These are phyloP conservation scores for Lactarius tabidus DNA, from an alignment of 768 basidiomycete genomes.

Conservation along the genomic window DNA sequence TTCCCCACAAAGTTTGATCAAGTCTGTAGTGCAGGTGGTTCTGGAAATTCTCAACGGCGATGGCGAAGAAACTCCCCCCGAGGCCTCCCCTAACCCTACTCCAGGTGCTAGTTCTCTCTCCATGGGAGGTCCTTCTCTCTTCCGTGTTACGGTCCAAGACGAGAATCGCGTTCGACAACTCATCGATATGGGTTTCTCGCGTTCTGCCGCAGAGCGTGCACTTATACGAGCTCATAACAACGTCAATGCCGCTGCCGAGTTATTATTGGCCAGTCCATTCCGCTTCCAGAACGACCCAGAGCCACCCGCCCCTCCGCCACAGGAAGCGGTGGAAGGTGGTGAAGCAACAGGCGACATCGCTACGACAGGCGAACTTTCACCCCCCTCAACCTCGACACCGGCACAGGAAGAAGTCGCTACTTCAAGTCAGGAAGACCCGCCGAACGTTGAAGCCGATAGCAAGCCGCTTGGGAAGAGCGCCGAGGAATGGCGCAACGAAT, in stretches of 20 bases:
- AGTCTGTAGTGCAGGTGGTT: constrained; percentile 69
- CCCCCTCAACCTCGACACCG: constrained; percentile 29
- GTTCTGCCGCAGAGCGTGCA: constrained; percentile 82
- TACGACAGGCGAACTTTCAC: constrained; percentile 7
- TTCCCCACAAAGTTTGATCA: constrained; percentile 70
- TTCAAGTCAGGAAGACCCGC: constrained; percentile 12
- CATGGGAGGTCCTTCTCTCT: constrained; percentile 33
- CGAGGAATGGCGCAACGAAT: constrained; percentile 61
- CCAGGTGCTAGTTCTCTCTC: constrained; percentile 33
- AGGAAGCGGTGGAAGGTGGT: constrained; percentile 24
- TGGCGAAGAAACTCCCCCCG: constrained; percentile 60
- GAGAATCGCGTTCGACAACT: constrained; percentile 78
- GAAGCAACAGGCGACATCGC: constrained; percentile 25
- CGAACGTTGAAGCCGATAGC: constrained; percentile 6
- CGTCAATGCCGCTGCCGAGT: constrained; percentile 81
- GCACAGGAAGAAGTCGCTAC: constrained; percentile 31
- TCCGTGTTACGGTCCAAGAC: constrained; percentile 51
- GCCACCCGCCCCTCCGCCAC: constrained; percentile 34
- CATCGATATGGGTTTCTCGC: constrained; percentile 95
- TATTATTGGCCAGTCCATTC: constrained; percentile 78
- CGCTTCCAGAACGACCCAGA: constrained; percentile 67
- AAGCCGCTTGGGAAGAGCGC: constrained; percentile 41
- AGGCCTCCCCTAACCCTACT: constrained; percentile 35
- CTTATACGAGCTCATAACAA: constrained; percentile 84
- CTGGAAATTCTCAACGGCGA: constrained; percentile 81